Evolutionary conservation across 345 rosid species (phyloP).

Genomic region (Clausena lansium): DNA sequence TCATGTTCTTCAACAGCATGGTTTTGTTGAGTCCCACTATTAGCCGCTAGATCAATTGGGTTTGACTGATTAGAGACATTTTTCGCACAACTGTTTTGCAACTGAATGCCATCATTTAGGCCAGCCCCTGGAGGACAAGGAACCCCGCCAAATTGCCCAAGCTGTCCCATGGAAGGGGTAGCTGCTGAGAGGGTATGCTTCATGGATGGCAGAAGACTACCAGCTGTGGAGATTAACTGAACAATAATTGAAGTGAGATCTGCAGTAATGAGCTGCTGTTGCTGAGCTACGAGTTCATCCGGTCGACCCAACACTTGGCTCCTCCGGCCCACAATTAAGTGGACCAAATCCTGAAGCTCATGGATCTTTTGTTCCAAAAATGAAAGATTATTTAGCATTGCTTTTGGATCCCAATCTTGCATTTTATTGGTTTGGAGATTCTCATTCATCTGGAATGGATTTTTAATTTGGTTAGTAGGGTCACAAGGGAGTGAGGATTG

Average conservation of each 20-base stretch:
- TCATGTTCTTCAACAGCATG: conserved; percentile 67
- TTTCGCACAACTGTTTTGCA: conserved; percentile 34
- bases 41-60: conserved; percentile 32
- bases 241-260: conserved; percentile 91
- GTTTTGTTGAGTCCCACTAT: conserved; percentile 35
- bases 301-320: conserved; percentile 49
- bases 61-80: conserved; percentile 41
- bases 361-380: conserved; percentile 88
- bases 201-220: conserved; percentile 90
- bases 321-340: conserved; percentile 52
- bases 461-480: conserved; percentile 33
- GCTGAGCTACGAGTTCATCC: conserved; percentile 62
- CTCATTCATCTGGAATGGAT: conserved; percentile 35
- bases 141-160: conserved; percentile 49
- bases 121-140: conserved; percentile 41
- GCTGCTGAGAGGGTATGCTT: conserved; percentile 52
- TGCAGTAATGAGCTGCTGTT: conserved; percentile 76
- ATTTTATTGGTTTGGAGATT: conserved; percentile 35
- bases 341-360: conserved; percentile 85
- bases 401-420: conserved; percentile 86
- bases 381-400: conserved; percentile 72
- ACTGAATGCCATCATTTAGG: conserved; percentile 36
- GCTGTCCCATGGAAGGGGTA: conserved; percentile 42
- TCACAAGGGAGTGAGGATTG: conserved; percentile 28
- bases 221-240: conserved; percentile 92